phyloP scores from a whole-genome alignment of 306 rosid genomes.

The Crotalaria pallida region DNA sequence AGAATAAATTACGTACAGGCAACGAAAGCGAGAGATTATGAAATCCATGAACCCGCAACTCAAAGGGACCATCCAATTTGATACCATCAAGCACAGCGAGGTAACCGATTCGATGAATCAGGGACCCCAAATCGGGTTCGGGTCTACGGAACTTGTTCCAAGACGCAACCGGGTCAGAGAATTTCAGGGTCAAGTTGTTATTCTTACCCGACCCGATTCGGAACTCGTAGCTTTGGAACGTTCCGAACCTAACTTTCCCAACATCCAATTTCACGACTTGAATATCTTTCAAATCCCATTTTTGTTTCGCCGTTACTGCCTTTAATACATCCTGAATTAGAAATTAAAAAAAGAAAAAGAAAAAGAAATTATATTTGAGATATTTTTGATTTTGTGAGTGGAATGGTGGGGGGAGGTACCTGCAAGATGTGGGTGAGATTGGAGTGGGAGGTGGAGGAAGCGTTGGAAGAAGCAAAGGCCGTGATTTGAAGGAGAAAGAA shows the following conservation, averaged over 20 bases:
- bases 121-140: conserved; percentile 41
- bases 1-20: conserved; percentile 40
- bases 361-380: not conserved
- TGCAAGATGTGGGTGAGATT: conserved; percentile 46
- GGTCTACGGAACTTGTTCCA: conserved; percentile 55
- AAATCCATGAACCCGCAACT: conserved; percentile 37
- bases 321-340: conserved; percentile 65
- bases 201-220: conserved; percentile 54
- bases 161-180: conserved; percentile 48
- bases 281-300: conserved; percentile 47
- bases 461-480: conserved; percentile 5
- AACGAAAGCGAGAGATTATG: conserved; percentile 47
- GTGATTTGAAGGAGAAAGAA: conserved; percentile 33
- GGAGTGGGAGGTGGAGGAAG: conserved; percentile 6
- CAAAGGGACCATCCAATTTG: conserved; percentile 74
- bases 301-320: conserved; percentile 54
- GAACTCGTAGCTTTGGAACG: conserved; percentile 38
- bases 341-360: not conserved
- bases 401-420: conserved; percentile 25
- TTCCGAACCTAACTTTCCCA: conserved; percentile 50
- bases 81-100: conserved; percentile 51
- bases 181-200: conserved; percentile 35
- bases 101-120: conserved; percentile 36
- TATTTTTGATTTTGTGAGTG: not conserved
- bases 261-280: conserved; percentile 50